These are phyloP conservation scores for Mercurialis annua DNA, from an alignment of 345 rosid species.

Conservation along the genomic window DNA sequence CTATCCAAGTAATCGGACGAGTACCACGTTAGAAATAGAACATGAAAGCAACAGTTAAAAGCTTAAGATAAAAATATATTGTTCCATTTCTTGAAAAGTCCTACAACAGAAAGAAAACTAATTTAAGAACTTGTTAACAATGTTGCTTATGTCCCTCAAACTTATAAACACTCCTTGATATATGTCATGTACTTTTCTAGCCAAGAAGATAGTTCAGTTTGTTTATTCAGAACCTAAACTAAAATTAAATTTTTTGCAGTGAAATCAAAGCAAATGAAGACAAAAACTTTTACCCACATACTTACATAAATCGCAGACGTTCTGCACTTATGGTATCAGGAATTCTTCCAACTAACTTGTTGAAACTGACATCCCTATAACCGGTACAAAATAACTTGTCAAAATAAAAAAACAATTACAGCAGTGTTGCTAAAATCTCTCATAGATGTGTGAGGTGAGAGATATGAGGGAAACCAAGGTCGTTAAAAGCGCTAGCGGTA, in stretches of 20 bases:
- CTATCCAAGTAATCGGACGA: conserved; percentile 20
- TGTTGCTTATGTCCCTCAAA: neutral
- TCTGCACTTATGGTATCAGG: conserved; percentile 26
- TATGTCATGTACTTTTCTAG: neutral
- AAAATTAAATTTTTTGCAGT: neutral
- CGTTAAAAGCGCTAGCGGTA: no score
- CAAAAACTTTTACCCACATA: neutral
- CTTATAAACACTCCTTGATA: neutral
- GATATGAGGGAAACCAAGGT: neutral
- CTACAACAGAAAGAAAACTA: neutral
- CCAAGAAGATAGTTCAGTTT: neutral
- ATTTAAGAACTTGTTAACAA: neutral
- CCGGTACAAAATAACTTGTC: neutral
- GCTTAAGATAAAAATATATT: neutral
- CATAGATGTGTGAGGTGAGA: neutral
- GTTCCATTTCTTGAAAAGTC: neutral
- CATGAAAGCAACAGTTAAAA: neutral
- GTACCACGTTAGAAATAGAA: neutral
- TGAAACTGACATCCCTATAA: conserved; percentile 56
- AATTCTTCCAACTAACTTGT: conserved; percentile 42
- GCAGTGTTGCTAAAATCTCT: neutral
- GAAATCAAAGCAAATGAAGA: neutral
- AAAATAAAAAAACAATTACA: neutral
- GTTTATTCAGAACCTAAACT: neutral
- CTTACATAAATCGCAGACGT: conserved; percentile 38